Conservation (phyloP, 1,284 basidiomycete genomes). For the Ceratobasidium sp. region DNA sequence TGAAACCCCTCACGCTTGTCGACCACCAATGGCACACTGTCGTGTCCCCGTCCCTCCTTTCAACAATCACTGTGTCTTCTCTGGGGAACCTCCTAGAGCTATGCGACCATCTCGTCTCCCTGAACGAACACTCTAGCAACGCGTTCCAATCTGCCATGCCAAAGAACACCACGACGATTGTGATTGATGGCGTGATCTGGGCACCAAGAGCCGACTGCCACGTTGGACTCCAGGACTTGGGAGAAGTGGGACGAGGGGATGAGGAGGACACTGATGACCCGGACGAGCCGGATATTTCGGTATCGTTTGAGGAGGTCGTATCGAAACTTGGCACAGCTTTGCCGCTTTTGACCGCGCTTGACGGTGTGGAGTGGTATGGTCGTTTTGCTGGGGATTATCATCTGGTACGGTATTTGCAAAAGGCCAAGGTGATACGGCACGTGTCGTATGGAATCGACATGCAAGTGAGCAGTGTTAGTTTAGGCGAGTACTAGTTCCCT, state of each 20-base stretch:
- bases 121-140: neutral
- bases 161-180: conserved; percentile 1
- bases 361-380: conserved; percentile 34
- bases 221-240: conserved; percentile 23
- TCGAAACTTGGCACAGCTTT: conserved; percentile 10
- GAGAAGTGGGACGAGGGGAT: neutral
- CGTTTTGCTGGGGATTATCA: conserved; percentile 36
- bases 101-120: conserved; percentile 12
- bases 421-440: conserved; percentile 11
- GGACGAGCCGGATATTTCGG: neutral
- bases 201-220: neutral
- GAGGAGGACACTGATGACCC: conserved; percentile 3
- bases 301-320: neutral
- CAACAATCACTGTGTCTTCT: conserved; percentile 22
- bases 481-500: neutral
- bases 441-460: conserved; percentile 32
- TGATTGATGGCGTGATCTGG: conserved; percentile 24
- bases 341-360: conserved; percentile 7
- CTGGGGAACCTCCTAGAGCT: conserved; percentile 19
- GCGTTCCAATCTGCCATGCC: neutral
- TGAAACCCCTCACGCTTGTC: conserved; percentile 17
- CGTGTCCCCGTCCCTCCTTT: conserved; percentile 18
- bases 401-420: conserved; percentile 18
- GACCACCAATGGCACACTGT: conserved; percentile 23
- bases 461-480: conserved; percentile 3